Conservation (phyloP, 2,329 filamentous ascomycete species). For the Aspergillus terreus region DNA sequence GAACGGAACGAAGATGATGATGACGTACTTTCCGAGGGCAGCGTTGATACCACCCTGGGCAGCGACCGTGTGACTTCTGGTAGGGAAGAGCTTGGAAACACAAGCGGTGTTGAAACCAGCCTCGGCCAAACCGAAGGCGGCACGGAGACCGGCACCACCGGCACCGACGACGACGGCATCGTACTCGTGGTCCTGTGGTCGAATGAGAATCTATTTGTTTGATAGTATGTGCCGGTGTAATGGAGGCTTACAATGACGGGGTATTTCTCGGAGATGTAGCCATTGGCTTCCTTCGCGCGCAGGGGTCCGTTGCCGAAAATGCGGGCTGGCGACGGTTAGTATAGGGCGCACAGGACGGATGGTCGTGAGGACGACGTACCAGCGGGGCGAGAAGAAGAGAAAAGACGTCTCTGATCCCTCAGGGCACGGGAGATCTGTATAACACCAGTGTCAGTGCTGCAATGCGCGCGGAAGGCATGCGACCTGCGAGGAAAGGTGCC, state of each 20-base stretch:
- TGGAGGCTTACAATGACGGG: constrained; percentile 75
- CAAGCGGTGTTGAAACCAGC: constrained; percentile 63
- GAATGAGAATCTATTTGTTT: no score
- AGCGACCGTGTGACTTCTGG: constrained; percentile 63
- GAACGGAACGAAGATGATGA: not conserved
- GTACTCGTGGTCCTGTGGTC: constrained; percentile 83
- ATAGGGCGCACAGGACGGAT: constrained; percentile 19
- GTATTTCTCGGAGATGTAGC: constrained; percentile 84
- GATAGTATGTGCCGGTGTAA: not conserved
- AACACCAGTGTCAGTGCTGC: constrained; percentile 19
- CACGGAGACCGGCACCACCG: constrained; percentile 61
- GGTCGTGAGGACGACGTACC: constrained; percentile 52
- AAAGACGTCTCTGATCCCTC: constrained; percentile 67
- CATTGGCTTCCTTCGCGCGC: constrained; percentile 87
- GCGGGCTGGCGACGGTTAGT: constrained; percentile 55
- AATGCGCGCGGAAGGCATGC: constrained; percentile 5
- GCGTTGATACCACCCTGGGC: constrained; percentile 62
- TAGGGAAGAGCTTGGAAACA: constrained; percentile 62
- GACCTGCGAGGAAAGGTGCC: constrained; percentile 7
- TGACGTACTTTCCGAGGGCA: constrained; percentile 41
- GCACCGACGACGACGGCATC: constrained; percentile 83
- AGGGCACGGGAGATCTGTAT: constrained; percentile 62
- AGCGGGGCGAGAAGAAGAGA: constrained; percentile 80
- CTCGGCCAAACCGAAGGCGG: constrained; percentile 62
- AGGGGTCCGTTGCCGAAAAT: constrained; percentile 83